Percentiles rank a stretch among this genome's conserved stretches.
phyloP scores from a whole-genome alignment of 192 early-diverging fungal genomes.

The Backusella circina region DNA sequence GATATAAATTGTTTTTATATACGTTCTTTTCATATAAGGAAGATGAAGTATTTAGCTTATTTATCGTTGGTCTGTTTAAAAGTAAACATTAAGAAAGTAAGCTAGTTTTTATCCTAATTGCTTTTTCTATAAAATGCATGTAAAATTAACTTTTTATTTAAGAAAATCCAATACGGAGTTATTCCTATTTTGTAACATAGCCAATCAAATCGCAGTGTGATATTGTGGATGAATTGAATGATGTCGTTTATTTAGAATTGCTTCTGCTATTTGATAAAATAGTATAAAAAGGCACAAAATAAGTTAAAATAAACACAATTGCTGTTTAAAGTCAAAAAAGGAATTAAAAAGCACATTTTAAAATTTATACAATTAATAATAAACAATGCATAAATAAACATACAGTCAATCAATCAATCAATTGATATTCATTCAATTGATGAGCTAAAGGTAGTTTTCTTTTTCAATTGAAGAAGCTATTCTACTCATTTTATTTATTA shows the following conservation, averaged over 20 bases:
- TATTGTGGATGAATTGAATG: not conserved
- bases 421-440: not conserved
- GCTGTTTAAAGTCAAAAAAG: not conserved
- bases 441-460: too few relatives aligned
- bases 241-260: not conserved
- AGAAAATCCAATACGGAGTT: not conserved
- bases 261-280: not conserved
- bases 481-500: not conserved
- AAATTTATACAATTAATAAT: not conserved
- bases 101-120: not conserved
- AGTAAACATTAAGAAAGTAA: not conserved
- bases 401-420: not conserved
- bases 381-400: not conserved
- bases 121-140: not conserved
- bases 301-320: not conserved
- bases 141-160: not conserved
- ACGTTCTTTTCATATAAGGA: too few relatives aligned
- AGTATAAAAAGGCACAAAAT: not conserved
- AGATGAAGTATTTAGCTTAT: not conserved
- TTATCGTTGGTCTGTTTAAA: not conserved
- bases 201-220: not conserved
- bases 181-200: not conserved
- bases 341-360: not conserved
- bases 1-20: not conserved
- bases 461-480: not conserved